phyloP scores from a whole-genome alignment of 176 grass and related monocot species.

The Eleusine indica region DNA sequence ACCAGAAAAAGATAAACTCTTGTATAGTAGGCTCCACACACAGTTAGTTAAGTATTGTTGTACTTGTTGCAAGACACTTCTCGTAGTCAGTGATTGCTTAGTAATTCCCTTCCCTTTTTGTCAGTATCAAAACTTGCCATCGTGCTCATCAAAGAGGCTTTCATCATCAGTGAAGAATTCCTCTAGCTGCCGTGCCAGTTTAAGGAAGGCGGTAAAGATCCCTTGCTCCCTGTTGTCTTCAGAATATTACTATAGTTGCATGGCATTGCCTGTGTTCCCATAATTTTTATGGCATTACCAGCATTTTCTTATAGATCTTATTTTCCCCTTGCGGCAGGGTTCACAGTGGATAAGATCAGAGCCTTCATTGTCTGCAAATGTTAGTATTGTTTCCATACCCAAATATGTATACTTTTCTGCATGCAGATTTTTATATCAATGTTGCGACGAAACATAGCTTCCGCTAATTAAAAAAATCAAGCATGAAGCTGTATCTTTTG shows the following conservation, averaged over 20 bases:
- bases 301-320: constrained; percentile 14
- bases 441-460: not conserved
- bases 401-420: constrained; percentile 5
- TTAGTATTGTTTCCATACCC: constrained; percentile 42
- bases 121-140: constrained; percentile 51
- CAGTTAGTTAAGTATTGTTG: not conserved
- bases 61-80: not conserved
- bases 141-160: constrained; percentile 44
- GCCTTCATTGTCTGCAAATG: constrained; percentile 44
- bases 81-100: constrained; percentile 21
- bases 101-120: not conserved
- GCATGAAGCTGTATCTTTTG: not conserved
- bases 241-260: constrained; percentile 14
- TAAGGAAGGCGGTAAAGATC: constrained; percentile 53
- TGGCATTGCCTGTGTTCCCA: not conserved
- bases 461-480: not conserved
- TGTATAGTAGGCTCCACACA: too few relatives aligned
- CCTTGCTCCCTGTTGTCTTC: constrained; percentile 26
- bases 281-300: not conserved
- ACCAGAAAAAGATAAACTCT: not conserved
- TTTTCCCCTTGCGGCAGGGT: constrained; percentile 50
- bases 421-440: not conserved
- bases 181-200: constrained; percentile 42
- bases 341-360: constrained; percentile 46
- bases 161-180: constrained; percentile 42